These are phyloP conservation scores for Gossypium schwendimanii DNA, from an alignment of 441 rosid genomes.

Conservation along the genomic window DNA sequence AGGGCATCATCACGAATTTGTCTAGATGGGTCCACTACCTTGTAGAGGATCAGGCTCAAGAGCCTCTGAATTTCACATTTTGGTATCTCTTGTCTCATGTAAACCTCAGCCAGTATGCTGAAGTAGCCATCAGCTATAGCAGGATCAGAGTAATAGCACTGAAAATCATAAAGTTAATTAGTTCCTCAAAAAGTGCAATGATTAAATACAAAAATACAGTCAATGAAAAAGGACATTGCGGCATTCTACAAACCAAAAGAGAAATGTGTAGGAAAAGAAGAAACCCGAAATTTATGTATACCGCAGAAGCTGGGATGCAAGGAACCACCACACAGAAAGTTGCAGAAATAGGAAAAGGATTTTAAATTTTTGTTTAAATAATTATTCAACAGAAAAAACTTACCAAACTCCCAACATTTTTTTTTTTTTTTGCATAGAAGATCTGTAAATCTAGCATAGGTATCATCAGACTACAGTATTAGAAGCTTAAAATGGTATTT, in stretches of 20 bases:
- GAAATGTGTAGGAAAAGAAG: neutral
- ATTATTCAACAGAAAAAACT: neutral
- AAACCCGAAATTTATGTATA: neutral
- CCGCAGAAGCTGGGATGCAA: neutral
- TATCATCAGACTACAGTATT: neutral
- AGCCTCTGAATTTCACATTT: conserved; percentile 97
- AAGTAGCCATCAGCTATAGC: conserved; percentile 98
- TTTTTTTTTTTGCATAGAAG: neutral
- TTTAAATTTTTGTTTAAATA: neutral
- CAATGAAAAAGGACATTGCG: neutral
- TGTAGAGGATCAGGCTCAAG: conserved; percentile 91
- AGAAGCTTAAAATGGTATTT: neutral
- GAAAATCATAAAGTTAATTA: conserved; percentile 22
- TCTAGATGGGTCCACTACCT: conserved; percentile 96
- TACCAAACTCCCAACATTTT: neutral
- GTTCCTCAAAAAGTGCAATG: neutral
- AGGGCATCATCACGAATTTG: conserved; percentile 99
- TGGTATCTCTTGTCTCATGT: conserved; percentile 98
- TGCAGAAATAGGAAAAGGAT: neutral
- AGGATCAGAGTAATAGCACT: conserved; percentile 97
- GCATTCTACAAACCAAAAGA: neutral
- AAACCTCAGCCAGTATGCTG: conserved; percentile 97
- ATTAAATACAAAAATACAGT: conserved; percentile 2
- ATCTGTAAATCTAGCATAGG: neutral
- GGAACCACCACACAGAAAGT: neutral